Percentiles rank a stretch among this genome's conserved stretches.
phyloP scores from a whole-genome alignment of 768 basidiomycete genomes.

The Infundibulicybe gibba region DNA sequence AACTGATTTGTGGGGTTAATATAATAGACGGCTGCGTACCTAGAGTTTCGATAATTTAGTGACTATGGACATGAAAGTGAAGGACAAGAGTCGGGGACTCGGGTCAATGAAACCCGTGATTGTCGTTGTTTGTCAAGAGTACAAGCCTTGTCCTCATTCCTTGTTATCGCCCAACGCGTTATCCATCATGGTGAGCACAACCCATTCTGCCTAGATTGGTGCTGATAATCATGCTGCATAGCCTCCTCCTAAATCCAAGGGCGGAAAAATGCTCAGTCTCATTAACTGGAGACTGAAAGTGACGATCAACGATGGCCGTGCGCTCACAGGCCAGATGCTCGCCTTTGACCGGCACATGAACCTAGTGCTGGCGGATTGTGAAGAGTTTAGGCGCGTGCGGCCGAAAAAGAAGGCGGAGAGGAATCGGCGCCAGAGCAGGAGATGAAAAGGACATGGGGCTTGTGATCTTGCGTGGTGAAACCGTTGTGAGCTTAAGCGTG shows the following conservation, averaged over 20 bases:
- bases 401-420: constrained; percentile 90
- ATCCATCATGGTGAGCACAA: constrained; percentile 53
- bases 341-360: constrained; percentile 99
- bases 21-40: constrained; percentile 27
- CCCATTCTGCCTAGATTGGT: background rate
- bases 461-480: constrained; percentile 94
- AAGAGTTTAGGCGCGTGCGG: constrained; percentile 91
- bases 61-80: constrained; percentile 23
- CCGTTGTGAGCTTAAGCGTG: constrained; percentile 91
- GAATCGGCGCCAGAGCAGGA: constrained; percentile 82
- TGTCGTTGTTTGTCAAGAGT: constrained; percentile 21
- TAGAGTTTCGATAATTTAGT: constrained; percentile 48
- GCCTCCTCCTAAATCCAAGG: constrained; percentile 96
- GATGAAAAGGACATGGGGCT: constrained; percentile 96
- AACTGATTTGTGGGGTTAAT: background rate
- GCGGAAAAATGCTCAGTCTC: constrained; percentile 96
- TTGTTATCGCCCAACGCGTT: constrained; percentile 16
- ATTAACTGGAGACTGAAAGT: constrained; percentile 98
- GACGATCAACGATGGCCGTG: constrained; percentile 95
- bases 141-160: constrained; percentile 5
- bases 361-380: constrained; percentile 95
- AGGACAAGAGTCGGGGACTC: background rate
- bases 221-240: constrained; percentile 21
- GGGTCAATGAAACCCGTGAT: background rate
- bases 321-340: constrained; percentile 96